These are phyloP conservation scores for Candida albicans DNA, from an alignment of 1,139 yeast species.

Conservation along the genomic window DNA sequence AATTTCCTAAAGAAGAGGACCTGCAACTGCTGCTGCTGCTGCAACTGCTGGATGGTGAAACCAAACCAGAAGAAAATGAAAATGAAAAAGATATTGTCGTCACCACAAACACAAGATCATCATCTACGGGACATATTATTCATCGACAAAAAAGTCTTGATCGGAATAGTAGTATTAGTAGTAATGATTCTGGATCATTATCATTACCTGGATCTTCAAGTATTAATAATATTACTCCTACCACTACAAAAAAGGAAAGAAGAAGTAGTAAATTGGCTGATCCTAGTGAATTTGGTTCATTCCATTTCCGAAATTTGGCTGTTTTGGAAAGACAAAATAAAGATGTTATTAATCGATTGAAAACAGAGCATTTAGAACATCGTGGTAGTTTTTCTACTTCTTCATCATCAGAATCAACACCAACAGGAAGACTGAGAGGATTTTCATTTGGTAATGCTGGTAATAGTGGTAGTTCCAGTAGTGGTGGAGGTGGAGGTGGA, in stretches of 20 bases:
- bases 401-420: conserved; percentile 42
- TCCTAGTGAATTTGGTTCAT: conserved; percentile 84
- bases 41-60: not conserved
- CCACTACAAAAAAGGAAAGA: conserved; percentile 54
- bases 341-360: conserved; percentile 84
- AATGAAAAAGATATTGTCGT: conserved; percentile 2
- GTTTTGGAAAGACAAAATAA: conserved; percentile 92
- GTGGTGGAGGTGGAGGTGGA: not conserved
- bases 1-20: conserved; percentile 55
- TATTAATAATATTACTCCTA: conserved; percentile 6
- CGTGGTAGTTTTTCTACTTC: conserved; percentile 42
- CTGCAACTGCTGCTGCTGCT: conserved; percentile 10
- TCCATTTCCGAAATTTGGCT: conserved; percentile 83
- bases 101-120: conserved; percentile 3
- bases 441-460: conserved; percentile 30
- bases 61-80: conserved; percentile 7
- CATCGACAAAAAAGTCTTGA: not conserved
- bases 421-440: conserved; percentile 38
- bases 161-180: conserved; percentile 7
- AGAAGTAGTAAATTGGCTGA: conserved; percentile 72
- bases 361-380: conserved; percentile 74
- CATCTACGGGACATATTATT: not conserved
- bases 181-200: conserved; percentile 9
- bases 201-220: conserved; percentile 6
- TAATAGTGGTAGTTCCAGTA: conserved; percentile 12